Percentiles rank a stretch among this genome's conserved stretches.
Conservation (phyloP, 2,329 filamentous ascomycete species). For the Cadophora gregata region DNA sequence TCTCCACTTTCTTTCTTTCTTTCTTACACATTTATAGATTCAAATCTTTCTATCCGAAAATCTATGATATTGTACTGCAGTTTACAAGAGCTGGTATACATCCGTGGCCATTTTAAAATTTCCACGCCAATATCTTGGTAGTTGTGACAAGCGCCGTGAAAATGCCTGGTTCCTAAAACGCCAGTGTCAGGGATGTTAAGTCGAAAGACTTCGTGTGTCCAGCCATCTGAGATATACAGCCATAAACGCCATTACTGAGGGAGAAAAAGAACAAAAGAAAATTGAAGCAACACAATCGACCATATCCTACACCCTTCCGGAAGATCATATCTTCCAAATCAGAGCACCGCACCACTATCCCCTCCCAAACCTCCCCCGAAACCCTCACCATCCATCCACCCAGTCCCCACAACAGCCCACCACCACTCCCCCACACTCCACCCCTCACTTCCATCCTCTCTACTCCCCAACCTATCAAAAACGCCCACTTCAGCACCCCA, state of each 20-base stretch:
- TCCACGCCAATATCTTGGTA: neutral
- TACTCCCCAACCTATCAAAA: constrained; percentile 45
- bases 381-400: neutral
- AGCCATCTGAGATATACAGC: neutral
- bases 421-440: constrained; percentile 67
- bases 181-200: neutral
- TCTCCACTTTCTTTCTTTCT: too few species aligned
- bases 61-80: neutral
- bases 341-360: neutral
- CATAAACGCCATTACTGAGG: neutral
- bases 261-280: neutral
- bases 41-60: too few species aligned
- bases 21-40: too few species aligned
- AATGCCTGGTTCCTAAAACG: neutral
- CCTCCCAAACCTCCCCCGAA: too few species aligned
- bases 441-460: constrained; percentile 46
- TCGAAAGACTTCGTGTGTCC: too few species aligned
- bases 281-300: neutral
- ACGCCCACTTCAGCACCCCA: constrained; percentile 61
- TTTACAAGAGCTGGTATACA: neutral
- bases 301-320: constrained; percentile 1
- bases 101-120: neutral
- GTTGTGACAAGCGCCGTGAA: neutral
- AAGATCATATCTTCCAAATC: neutral
- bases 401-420: constrained; percentile 62